Evolutionary conservation across 805 yeast genomes (phyloP), one percentile per base, ranked within the genome.

Genomic region (Zygosaccharomyces bisporus): DNA sequence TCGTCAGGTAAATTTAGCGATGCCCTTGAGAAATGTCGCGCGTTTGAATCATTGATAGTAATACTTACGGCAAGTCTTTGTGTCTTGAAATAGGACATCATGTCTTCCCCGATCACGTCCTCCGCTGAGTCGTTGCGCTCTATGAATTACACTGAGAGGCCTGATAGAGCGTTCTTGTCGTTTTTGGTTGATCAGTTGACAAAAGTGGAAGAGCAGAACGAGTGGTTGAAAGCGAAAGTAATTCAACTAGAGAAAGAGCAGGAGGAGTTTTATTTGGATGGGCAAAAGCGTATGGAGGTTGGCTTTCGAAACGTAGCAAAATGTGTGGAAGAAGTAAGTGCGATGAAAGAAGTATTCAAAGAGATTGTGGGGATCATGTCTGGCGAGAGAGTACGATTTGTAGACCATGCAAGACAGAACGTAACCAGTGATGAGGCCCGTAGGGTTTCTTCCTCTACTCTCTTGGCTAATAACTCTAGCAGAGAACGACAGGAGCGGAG

Each of bases 351-450:
- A 20, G 46, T 56, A 6, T 59, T 59, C 43, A 54, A 56, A 34
- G 62, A 57, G 34, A 45, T 59, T 6, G 56, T 57, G 9, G 61
- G 60, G 4, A 52, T 57, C 6, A 53, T 59, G 55, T 53, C 55
- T 6, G 62, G 60, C 1, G 54, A 56, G 33, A 41, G 62, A 24
- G 44, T 55, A 25, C 45, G 54, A 29, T 53, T 53, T 23, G 24
- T 54, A 18, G 59, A 56, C 37, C 60, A 55, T 33, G 43, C 56
- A 4, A 40, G 45, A 27, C 59, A 57, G 30, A 57, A 47, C 44
- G 47, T 54, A 13, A 41, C 49, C 7, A 25, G 37, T 16, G 46
- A 50, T 23, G 53, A 52, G 27, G 55, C 55, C 20, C 35, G 23
- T 6, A 34, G 41, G 30, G 43, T 39, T 16, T 39, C 47, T 9